phyloP scores from a whole-genome alignment of 768 basidiomycete genomes.

The Boletus coccyginus region DNA sequence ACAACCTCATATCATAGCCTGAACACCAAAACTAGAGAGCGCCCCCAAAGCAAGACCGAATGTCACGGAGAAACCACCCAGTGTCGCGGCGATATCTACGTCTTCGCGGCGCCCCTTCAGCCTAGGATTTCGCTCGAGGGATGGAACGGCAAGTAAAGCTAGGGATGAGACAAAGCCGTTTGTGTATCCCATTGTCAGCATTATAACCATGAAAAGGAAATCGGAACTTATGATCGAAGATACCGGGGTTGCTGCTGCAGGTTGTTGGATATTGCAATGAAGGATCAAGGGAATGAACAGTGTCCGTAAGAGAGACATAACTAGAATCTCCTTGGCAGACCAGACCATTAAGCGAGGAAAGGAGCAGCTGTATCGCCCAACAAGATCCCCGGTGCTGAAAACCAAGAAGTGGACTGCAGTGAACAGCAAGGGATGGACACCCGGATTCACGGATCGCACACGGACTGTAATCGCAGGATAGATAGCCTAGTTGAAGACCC shows the following conservation, averaged over 20 bases:
- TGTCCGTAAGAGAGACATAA: conserved; percentile 64
- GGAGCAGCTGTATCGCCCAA: conserved; percentile 67
- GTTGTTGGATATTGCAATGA: conserved; percentile 78
- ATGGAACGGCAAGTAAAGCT: conserved; percentile 82
- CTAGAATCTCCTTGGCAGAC: conserved; percentile 60
- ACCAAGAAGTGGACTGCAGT: conserved; percentile 72
- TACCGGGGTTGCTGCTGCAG: conserved; percentile 27
- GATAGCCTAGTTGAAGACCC: conserved; percentile 54
- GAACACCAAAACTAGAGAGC: conserved; percentile 76
- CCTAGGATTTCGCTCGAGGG: conserved; percentile 73
- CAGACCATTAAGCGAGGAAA: conserved; percentile 65
- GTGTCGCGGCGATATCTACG: conserved; percentile 81
- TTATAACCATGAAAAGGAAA: conserved; percentile 65
- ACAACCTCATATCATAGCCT: conserved; percentile 54
- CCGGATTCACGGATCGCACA: conserved; percentile 61
- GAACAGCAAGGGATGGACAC: conserved; percentile 80
- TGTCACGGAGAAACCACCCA: conserved; percentile 75
- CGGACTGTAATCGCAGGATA: conserved; percentile 85
- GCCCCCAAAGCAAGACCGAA: conserved; percentile 77
- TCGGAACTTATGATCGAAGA: conserved; percentile 68
- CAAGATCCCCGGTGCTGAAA: conserved; percentile 71
- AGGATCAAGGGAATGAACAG: conserved; percentile 85
- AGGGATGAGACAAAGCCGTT: conserved; percentile 80
- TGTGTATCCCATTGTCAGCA: conserved; percentile 70
- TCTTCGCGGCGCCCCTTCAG: conserved; percentile 69